Evolutionary conservation across 2,329 filamentous ascomycete genomes (phyloP), one percentile per base, ranked within the genome.

Genomic region (Stagonosporopsis cucurbitacearum): DNA sequence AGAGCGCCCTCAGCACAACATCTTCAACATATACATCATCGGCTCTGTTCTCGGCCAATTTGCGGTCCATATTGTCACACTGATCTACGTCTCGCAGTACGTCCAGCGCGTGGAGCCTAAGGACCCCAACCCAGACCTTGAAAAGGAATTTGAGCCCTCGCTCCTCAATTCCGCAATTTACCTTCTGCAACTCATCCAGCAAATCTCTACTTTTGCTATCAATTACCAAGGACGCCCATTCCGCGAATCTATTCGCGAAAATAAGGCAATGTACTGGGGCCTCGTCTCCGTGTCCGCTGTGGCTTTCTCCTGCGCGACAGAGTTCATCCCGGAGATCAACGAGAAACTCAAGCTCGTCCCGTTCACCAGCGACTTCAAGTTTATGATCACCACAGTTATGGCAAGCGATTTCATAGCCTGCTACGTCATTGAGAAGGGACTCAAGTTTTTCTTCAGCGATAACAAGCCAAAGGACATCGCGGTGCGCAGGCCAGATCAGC

Each of bases 181-280:
- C 77, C 90, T 99, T 23, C 86, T 99, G 36, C 95, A 98, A 72
- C 87, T 99, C 47, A 98, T 99, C 76, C 95, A 99, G 78, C 95
- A 99, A 77, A 96, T 99, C 72, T 97, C 93, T 22, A 99, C 95
- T 3, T 99, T 99, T 70, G 93, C 95, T 58, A 96, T 99, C 82
- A 99, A 99, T 82, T 99, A 99, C 81, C 95, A 99, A 78, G 95
- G 95, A 56, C 90, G 95, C 9, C 95, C 95, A 12, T 99, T 99
- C 89, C 91, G 95, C 57, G 95, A 99, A 79, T 90, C 90, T 20
- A 92, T 99, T 64, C 88, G 90, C 5, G 95, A 97, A 80, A 99
- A 99, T 82, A 90, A 88, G 76, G 92, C 91, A 75, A 99, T 99
- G 95, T 99, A 95, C 81, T 99, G 90, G 83, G 95, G 95, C 57